phyloP scores from a whole-genome alignment of 441 rosid genomes.

The Bruguiera hainesii region DNA sequence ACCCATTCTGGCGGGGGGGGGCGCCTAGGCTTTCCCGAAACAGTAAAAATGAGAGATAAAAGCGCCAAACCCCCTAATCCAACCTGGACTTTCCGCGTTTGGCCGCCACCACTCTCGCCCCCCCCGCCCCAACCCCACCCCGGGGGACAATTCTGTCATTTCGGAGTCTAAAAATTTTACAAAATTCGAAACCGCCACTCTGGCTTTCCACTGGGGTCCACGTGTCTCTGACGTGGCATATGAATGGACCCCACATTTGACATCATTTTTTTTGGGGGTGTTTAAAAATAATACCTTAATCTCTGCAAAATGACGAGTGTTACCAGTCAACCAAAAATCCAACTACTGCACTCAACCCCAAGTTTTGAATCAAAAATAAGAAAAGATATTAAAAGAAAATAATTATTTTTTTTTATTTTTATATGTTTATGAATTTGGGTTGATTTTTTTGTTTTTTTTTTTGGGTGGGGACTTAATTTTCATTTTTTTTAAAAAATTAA shows the following conservation, averaged over 20 bases:
- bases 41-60: background rate
- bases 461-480: too few relatives aligned
- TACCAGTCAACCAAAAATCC: constrained; percentile 34
- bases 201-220: background rate
- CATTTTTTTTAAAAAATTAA: too few relatives aligned
- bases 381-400: too few relatives aligned
- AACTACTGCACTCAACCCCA: constrained; percentile 28
- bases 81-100: too few relatives aligned
- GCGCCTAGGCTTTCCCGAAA: too few relatives aligned
- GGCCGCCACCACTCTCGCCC: too few relatives aligned
- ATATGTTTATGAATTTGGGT: too few relatives aligned
- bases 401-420: background rate
- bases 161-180: background rate
- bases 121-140: too few relatives aligned
- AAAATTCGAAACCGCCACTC: background rate
- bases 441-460: too few relatives aligned
- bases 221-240: constrained; percentile 18
- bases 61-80: too few relatives aligned
- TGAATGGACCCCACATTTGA: constrained; percentile 19
- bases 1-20: too few relatives aligned
- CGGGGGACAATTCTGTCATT: too few relatives aligned
- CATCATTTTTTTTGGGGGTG: background rate
- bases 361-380: background rate
- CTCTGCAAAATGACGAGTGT: constrained; percentile 33
- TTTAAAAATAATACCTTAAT: background rate